Base-by-base conservation (phyloP, 371 early-diverging fungal genomes). In the Mucor lusitanicus region DNA sequence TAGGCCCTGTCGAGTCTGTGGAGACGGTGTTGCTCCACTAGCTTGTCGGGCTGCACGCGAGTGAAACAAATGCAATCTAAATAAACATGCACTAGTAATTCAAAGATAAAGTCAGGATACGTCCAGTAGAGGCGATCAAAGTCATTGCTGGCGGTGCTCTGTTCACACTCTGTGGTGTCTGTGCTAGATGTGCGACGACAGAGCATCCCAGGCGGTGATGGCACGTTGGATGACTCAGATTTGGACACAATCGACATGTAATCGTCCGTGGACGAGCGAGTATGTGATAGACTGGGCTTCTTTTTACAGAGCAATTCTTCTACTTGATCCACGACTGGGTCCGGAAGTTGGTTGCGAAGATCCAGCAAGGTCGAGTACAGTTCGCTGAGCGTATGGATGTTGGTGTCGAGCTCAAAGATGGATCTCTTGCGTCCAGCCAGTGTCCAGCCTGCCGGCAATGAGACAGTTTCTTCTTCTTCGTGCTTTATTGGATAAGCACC, bases 361-460 rank as follows among this genome's bases (percentile, higher is more conserved):
- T 73, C 71, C 9, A 67, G 58, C 8, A 77, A 55, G 9, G 74
- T 67, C 3, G 67, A 55, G 50, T 71, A 77, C 8, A 77, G 61
- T 30, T 77, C 69, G 2, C 77, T 71, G 3, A 77, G 62, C n/a
- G 77, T 77, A n/a, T 72, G 71, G 32, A 77, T 77, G 56, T 77
- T 77, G 1, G 77, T 77, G 15, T 73, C 74, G 1, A 77, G 27
- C 63, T 77, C 72, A 54, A 77, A 64, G 0, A 71, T 61, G 23
- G 77, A 77, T 42, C 68, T 54, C 30, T 63, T 75, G n/a, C 69
- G 42, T 11, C 65, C 71, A 3, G 50, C 44, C 0, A 69, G 33
- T 13, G 44, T 65, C 77, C 77, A 77, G 17, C 77, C 77, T 12
- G 61, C 37, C 9, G 77, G 77, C 37, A 77, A 58, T 6, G 48